Evolutionary conservation across 768 basidiomycete genomes (phyloP), one percentile per base, ranked within the genome.

Genomic region (Phlegmacium glaucopus): DNA sequence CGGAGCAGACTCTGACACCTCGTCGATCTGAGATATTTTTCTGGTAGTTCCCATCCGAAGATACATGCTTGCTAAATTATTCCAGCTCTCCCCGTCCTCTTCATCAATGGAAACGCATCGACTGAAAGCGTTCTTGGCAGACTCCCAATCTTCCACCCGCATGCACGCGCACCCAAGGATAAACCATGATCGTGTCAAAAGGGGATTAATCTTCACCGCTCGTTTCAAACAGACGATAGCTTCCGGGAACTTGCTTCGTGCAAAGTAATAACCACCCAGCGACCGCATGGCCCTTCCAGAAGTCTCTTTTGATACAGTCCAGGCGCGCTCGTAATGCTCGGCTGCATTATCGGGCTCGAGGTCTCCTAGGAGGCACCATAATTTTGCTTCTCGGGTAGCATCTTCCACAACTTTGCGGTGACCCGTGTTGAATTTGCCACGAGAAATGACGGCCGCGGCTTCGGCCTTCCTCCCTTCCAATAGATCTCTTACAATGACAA

Each of bases 11-110:
- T 66, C 65, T 25, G 62, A 61, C 22, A 69, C 64, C 28, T 55
- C 60, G 28, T 58, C 52, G 11, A 48, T 50, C 38, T 57, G 53
- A 17, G 3, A 38, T 27, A 29, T 50, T 58, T 58, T 49, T 57
- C 67, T 53, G 61, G 55, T 42, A 52, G 74, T 74, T 9, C 82
- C 86, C 65, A 95, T 76, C 39, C 91, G 85, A 51, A 99, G 79
- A 67, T 97, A 96, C 61, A 94, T 84, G 48, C 87, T 93, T 28
- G 95, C 96, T 52, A 99, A 72, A 64, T 99, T 99, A 57, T 87
- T 95, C 96, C 96, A 98, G 55, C 93, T 95, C 75, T 98, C 95
- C 4, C 82, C 92, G 59, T 99, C 94, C 55, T 98, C 96, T 49
- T 94, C 92, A 50, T 98, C 95, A 49, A 98, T 84, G 10, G 80